Base-by-base conservation (phyloP, 305 asterid genomes). In the Fraxinus paxiana region DNA sequence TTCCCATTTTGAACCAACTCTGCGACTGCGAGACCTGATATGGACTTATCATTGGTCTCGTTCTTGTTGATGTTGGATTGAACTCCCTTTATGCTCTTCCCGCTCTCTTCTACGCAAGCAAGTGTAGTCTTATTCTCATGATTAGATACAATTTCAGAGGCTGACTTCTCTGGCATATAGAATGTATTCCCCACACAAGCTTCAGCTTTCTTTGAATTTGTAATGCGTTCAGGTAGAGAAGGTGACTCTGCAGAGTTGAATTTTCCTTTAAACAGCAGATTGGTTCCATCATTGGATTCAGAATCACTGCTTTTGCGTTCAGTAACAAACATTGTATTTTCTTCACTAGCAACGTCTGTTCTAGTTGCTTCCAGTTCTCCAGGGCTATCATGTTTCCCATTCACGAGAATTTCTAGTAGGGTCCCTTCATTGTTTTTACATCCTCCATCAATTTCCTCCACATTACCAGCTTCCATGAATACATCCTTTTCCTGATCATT, bases 1-100 rank as follows among this genome's bases (percentile, higher is more conserved):
- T 86, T 85, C 75, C 81, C 93, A 86, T 84, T 85, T n/a, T 72
- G 85, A 76, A 78, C 77, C 88, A 85, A 81, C 81, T 87, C 89
- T 74, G 77, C 76, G 59, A 73, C 79, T 73, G 80, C 79, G 48
- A 85, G 88, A 86, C 70, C 78, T 46, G 77, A 69, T 84, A 83
- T 77, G 77, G 82, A 73, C 75, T 69, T 84, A 79, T 87, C 88
- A 73, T 28, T 86, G 26, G 13, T 59, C 78, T 80, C 87, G 34
- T 79, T 88, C 83, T 87, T 84, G 79, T 84, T 84, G 83, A 80
- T 41, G 43, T 78, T 69, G 79, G 85, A 81, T 80, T 84, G 90
- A 84, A 86, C 83, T 71, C 77, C 87, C 78, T 82, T 77, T 74
- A 78, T 80, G 54, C 34, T 81, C 79, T 84, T 86, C 83, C 43